Conservation (phyloP, 1,284 basidiomycete species). For the Rhodotorula sp. region DNA sequence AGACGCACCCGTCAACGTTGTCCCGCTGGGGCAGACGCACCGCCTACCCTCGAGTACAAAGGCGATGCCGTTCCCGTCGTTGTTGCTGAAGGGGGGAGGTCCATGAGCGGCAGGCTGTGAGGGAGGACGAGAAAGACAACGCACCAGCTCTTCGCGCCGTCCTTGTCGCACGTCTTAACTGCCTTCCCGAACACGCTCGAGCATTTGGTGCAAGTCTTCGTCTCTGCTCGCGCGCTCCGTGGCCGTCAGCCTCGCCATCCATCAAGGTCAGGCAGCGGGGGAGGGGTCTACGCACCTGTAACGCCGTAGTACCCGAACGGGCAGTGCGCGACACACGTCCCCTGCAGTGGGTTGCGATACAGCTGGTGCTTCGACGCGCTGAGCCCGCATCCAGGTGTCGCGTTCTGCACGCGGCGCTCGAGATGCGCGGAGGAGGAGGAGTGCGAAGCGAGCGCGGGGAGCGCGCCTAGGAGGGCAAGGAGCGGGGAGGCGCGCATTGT, state of each 20-base stretch:
- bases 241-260: no score
- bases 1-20: background rate
- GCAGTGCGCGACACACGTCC: background rate
- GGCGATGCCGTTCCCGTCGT: background rate
- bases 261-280: no score
- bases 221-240: background rate
- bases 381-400: background rate
- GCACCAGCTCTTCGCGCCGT: background rate
- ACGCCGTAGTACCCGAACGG: background rate
- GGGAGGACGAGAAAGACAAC: background rate
- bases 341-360: background rate
- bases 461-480: background rate
- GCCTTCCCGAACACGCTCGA: background rate
- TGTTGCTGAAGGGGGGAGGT: background rate
- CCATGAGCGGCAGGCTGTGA: no score
- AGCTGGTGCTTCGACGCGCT: background rate
- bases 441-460: background rate
- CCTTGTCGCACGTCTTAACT: background rate
- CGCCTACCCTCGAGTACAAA: background rate
- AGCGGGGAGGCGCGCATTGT: background rate
- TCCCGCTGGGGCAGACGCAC: background rate
- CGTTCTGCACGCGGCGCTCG: background rate
- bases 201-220: background rate
- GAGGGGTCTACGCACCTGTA: background rate
- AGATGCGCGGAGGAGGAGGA: background rate